Conservation (phyloP, 2,329 filamentous ascomycete genomes). For the Colletotrichum liaoningense region DNA sequence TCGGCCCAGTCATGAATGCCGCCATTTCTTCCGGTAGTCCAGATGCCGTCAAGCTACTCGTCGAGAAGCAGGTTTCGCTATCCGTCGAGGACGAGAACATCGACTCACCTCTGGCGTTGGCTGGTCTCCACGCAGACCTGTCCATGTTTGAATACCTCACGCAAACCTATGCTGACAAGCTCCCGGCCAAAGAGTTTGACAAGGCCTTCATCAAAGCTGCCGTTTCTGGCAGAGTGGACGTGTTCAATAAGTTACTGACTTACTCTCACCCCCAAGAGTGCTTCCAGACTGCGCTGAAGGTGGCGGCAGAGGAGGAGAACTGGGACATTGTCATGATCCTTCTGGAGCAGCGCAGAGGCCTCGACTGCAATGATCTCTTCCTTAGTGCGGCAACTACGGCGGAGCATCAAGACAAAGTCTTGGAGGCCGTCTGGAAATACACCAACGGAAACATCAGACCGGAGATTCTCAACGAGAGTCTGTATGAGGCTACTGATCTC, state of each 20-base stretch:
- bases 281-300: conserved; percentile 48
- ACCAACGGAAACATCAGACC: conserved; percentile 45
- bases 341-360: conserved; percentile 44
- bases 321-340: conserved; percentile 52
- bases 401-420: conserved; percentile 48
- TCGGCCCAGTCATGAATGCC: conserved; percentile 51
- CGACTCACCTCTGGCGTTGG: conserved; percentile 49
- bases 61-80: conserved; percentile 50
- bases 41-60: conserved; percentile 52
- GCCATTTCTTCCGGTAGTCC: conserved; percentile 55
- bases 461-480: conserved; percentile 45
- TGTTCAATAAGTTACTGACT: conserved; percentile 51
- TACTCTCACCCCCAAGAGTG: conserved; percentile 46
- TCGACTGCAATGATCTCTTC: conserved; percentile 51
- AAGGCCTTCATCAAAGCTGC: conserved; percentile 53
- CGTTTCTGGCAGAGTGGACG: conserved; percentile 50
- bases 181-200: conserved; percentile 51
- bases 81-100: conserved; percentile 43
- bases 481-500: conserved; percentile 53
- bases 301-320: conserved; percentile 46
- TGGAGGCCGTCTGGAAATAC: conserved; percentile 52
- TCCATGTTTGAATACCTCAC: conserved; percentile 55
- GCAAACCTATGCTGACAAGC: conserved; percentile 50
- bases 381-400: conserved; percentile 45
- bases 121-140: conserved; percentile 50